phyloP scores from a whole-genome alignment of 202 grass and related monocot species.

The Setaria italica region DNA sequence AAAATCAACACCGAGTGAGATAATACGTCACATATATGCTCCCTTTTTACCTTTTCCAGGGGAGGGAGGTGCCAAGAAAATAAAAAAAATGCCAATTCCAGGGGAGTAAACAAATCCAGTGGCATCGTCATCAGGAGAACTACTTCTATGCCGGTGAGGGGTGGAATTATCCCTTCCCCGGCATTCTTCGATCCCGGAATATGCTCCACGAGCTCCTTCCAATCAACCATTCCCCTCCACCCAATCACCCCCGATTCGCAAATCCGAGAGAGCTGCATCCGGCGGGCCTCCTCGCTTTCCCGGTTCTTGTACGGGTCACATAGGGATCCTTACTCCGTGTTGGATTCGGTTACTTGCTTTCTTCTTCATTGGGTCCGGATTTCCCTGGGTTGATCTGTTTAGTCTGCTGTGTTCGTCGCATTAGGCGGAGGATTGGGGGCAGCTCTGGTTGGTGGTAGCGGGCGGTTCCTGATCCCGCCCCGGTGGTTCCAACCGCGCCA shows the following conservation, averaged over 20 bases:
- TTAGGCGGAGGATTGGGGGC: slow-evolving; percentile 4
- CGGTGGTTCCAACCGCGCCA: not conserved
- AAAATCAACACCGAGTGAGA: too few species aligned
- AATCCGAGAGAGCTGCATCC: slow-evolving; percentile 23
- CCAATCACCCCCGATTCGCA: not conserved
- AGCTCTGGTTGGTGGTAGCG: not conserved
- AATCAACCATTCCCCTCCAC: not conserved
- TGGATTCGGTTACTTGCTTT: not conserved
- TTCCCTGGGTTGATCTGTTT: slow-evolving; percentile 1
- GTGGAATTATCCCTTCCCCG: slow-evolving; percentile 46
- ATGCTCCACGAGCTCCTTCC: slow-evolving; percentile 20
- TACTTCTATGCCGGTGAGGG: slow-evolving; percentile 33
- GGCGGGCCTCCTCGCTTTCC: not conserved
- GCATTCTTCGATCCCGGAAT: slow-evolving; percentile 42
- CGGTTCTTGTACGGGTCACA: not conserved
- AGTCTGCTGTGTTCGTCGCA: not conserved
- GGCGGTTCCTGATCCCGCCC: slow-evolving; percentile 34
- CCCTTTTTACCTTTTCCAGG: not conserved
- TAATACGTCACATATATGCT: too few species aligned
- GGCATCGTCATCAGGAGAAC: slow-evolving; percentile 12
- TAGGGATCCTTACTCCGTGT: not conserved
- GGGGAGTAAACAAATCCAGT: slow-evolving; percentile 20
- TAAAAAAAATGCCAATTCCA: not conserved
- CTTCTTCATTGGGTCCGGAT: slow-evolving; percentile 13
- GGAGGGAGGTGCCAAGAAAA: not conserved